Conservation (phyloP, 1,139 yeast genomes). For the Saccharomyces hybrid region DNA sequence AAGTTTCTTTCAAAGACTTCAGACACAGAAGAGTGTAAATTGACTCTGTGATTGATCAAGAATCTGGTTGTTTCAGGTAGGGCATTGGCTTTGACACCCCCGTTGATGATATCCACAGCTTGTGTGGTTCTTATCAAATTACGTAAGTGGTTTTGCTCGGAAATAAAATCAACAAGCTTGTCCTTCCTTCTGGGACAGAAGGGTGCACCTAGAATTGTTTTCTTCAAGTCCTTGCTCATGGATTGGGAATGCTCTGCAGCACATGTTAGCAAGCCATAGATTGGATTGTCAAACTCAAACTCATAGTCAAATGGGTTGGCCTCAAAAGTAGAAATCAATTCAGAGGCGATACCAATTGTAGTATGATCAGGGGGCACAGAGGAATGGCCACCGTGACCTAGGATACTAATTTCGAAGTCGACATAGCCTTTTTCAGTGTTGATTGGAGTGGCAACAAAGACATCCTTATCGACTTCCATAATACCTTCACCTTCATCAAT, state of each 20-base stretch:
- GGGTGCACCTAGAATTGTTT: slow-evolving; percentile 21
- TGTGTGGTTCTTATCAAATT: slow-evolving; percentile 50
- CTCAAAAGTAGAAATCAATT: slow-evolving; percentile 45
- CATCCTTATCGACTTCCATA: slow-evolving; percentile 36
- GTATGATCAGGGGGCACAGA: slow-evolving; percentile 68
- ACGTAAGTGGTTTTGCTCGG: slow-evolving; percentile 25
- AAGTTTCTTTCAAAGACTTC: slow-evolving; percentile 39
- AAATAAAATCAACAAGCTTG: slow-evolving; percentile 25
- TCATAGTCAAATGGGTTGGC: slow-evolving; percentile 40
- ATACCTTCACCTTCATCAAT: slow-evolving; percentile 56
- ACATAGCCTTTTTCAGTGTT: slow-evolving; percentile 63
- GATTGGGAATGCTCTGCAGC: slow-evolving; percentile 35
- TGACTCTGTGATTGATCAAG: slow-evolving; percentile 48
- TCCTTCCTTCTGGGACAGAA: slow-evolving; percentile 13
- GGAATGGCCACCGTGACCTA: slow-evolving; percentile 66
- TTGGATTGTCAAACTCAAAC: slow-evolving; percentile 45
- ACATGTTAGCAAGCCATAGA: slow-evolving; percentile 38
- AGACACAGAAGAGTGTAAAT: slow-evolving; percentile 41
- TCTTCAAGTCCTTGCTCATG: slow-evolving; percentile 17
- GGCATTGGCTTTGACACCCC: slow-evolving; percentile 63
- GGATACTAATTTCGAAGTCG: slow-evolving; percentile 42
- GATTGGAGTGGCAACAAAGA: slow-evolving; percentile 50
- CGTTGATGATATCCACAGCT: slow-evolving; percentile 51
- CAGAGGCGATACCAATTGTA: slow-evolving; percentile 61
- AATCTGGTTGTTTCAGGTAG: slow-evolving; percentile 60